These are phyloP conservation scores for Acacia crassicarpa DNA, from an alignment of 306 rosid species.

Conservation along the genomic window DNA sequence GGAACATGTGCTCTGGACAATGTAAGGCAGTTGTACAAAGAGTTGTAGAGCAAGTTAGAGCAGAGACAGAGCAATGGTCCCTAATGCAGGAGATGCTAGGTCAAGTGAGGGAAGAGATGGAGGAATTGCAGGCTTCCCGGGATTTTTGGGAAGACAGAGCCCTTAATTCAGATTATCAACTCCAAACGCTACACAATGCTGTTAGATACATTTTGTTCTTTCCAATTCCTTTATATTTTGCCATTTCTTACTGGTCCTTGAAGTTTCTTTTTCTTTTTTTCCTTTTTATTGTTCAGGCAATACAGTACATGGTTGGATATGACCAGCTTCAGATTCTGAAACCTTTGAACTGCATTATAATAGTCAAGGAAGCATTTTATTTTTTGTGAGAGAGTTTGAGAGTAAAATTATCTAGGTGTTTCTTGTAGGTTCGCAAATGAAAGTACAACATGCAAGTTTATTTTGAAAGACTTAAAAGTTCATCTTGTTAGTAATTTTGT, in stretches of 20 bases:
- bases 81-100: slow-evolving; percentile 92
- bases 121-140: slow-evolving; percentile 83
- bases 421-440: neutral
- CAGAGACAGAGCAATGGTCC: slow-evolving; percentile 97
- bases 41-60: slow-evolving; percentile 83
- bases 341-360: neutral
- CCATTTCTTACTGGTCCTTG: neutral
- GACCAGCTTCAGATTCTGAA: neutral
- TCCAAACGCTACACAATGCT: slow-evolving; percentile 51
- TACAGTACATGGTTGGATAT: neutral
- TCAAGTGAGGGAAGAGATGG: slow-evolving; percentile 90
- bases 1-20: slow-evolving; percentile 70
- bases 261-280: neutral
- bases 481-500: neutral
- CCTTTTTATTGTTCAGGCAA: neutral
- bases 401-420: neutral
- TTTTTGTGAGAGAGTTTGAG: neutral
- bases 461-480: neutral
- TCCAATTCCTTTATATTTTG: neutral
- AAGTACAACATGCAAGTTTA: neutral
- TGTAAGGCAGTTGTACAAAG: slow-evolving; percentile 78
- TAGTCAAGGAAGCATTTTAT: neutral
- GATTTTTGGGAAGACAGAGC: slow-evolving; percentile 86
- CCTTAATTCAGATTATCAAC: slow-evolving; percentile 51
- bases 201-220: slow-evolving; percentile 44